Evolutionary conservation across 176 grass and related monocot species (phyloP).

Genomic region (Elymus sibiricus): DNA sequence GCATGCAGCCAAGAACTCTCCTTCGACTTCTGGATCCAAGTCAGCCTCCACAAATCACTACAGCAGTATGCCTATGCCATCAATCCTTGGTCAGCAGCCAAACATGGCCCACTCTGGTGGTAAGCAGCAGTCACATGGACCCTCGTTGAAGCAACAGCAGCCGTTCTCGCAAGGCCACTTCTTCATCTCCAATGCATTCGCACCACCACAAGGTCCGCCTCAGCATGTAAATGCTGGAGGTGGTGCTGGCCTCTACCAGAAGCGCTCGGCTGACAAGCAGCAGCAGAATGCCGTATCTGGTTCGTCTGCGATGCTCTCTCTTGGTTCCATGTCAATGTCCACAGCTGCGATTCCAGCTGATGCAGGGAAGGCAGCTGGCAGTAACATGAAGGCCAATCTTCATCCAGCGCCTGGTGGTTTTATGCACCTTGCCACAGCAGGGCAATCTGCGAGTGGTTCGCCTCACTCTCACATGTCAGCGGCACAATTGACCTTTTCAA

Average conservation of each 20-base stretch:
- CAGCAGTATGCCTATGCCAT: slow-evolving; percentile 50
- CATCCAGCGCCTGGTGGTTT: slow-evolving; percentile 40
- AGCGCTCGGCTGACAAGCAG: slow-evolving; percentile 49
- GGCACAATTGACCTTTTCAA: slow-evolving; percentile 48
- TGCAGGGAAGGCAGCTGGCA: slow-evolving; percentile 42
- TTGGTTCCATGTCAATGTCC: slow-evolving; percentile 15
- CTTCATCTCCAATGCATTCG: slow-evolving; percentile 53
- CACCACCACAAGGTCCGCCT: slow-evolving; percentile 45
- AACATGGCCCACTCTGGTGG: slow-evolving; percentile 39
- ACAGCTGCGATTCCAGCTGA: slow-evolving; percentile 13
- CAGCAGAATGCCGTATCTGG: slow-evolving; percentile 36
- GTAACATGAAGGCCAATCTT: slow-evolving; percentile 49
- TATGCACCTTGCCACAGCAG: slow-evolving; percentile 46
- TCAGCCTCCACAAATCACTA: slow-evolving; percentile 38
- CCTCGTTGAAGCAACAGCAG: slow-evolving; percentile 57
- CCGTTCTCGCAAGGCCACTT: slow-evolving; percentile 39
- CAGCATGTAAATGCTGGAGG: slow-evolving; percentile 34
- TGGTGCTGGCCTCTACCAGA: slow-evolving; percentile 48
- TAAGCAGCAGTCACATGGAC: slow-evolving; percentile 62
- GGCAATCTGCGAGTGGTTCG: slow-evolving; percentile 39
- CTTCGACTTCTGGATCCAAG: slow-evolving; percentile 57
- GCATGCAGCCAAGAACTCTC: slow-evolving; percentile 55
- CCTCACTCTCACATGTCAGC: slow-evolving; percentile 49
- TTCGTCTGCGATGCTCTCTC: slow-evolving; percentile 19
- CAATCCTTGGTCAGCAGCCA: slow-evolving; percentile 79